These are phyloP conservation scores for Yamadazyma blattariae DNA, from an alignment of 1,139 yeast species.

Conservation along the genomic window DNA sequence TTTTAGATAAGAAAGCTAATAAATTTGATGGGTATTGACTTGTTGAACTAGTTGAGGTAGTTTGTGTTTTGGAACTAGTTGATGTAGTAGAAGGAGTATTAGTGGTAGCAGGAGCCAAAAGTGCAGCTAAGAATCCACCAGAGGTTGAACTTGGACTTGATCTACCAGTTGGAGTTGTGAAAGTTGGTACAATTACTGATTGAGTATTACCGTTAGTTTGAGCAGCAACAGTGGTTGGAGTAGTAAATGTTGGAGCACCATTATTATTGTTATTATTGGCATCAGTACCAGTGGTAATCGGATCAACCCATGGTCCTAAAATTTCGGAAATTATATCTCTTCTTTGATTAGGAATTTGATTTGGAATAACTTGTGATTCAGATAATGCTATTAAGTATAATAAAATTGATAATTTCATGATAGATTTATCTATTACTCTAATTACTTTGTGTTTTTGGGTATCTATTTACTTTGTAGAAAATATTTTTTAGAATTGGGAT, in stretches of 20 bases:
- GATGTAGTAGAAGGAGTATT: background rate
- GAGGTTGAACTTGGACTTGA: background rate
- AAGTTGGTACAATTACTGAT: background rate
- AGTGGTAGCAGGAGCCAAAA: no score
- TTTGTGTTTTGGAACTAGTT: background rate
- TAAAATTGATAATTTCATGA: slow-evolving; percentile 1
- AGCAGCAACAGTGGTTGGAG: slow-evolving; percentile 3
- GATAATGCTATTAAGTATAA: slow-evolving; percentile 1
- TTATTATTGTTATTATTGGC: no score
- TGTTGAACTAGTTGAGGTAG: background rate
- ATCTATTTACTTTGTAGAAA: no score
- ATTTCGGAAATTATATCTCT: slow-evolving; percentile 5
- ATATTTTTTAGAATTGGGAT: no score
- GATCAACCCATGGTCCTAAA: slow-evolving; percentile 4
- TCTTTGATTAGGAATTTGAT: no score
- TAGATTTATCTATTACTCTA: no score
- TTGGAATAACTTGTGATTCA: background rate
- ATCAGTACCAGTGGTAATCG: slow-evolving; percentile 2
- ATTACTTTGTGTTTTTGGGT: no score
- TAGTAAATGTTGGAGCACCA: slow-evolving; percentile 2
- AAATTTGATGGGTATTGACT: background rate
- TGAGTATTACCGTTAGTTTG: background rate
- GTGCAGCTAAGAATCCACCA: background rate
- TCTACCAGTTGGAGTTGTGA: background rate
- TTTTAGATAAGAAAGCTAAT: background rate